Percentiles rank a stretch among this genome's conserved stretches.
These are phyloP conservation scores for Dactylellina cionopaga DNA, from an alignment of 2,329 filamentous ascomycete species.

Conservation along the genomic window DNA sequence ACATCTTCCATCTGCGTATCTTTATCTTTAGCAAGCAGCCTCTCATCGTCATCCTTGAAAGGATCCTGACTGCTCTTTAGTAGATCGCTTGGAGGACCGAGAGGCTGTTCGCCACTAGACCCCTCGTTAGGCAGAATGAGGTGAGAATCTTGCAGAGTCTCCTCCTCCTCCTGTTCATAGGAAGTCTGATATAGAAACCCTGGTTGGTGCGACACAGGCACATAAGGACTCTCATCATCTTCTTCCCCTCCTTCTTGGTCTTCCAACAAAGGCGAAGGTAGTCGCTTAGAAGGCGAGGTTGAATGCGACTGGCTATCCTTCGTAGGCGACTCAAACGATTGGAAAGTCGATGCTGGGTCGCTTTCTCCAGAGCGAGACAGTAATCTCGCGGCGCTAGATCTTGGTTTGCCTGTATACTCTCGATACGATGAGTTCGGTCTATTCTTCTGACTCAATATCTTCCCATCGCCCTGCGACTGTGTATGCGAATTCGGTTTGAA, in stretches of 20 bases:
- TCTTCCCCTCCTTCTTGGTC: constrained; percentile 5
- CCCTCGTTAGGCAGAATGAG: constrained; percentile 17
- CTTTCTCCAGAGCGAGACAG: constrained; percentile 26
- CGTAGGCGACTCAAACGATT: constrained; percentile 4
- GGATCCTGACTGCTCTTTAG: constrained; percentile 47
- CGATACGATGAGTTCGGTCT: constrained; percentile 72
- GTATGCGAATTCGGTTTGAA: constrained; percentile 35
- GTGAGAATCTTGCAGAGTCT: constrained; percentile 42
- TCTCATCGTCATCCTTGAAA: constrained; percentile 46
- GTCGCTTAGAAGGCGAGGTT: constrained; percentile 7
- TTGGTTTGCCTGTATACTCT: constrained; percentile 75
- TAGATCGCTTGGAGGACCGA: constrained; percentile 6
- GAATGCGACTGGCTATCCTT: constrained; percentile 16
- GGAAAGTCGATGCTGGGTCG: constrained; percentile 19
- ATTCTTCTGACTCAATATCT: constrained; percentile 73
- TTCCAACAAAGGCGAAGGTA: constrained; percentile 24
- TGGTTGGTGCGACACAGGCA: background rate
- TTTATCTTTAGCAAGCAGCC: constrained; percentile 16
- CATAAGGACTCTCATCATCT: background rate
- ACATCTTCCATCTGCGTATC: constrained; percentile 35
- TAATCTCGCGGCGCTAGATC: constrained; percentile 10
- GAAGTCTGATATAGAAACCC: background rate
- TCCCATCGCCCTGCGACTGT: constrained; percentile 69
- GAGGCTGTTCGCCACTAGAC: constrained; percentile 18
- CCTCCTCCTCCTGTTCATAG: constrained; percentile 20